A percentile compares a stretch with the other conserved stretches of the same genome.
Conservation (phyloP, 768 basidiomycete genomes). For the Tulasnella sp. region DNA sequence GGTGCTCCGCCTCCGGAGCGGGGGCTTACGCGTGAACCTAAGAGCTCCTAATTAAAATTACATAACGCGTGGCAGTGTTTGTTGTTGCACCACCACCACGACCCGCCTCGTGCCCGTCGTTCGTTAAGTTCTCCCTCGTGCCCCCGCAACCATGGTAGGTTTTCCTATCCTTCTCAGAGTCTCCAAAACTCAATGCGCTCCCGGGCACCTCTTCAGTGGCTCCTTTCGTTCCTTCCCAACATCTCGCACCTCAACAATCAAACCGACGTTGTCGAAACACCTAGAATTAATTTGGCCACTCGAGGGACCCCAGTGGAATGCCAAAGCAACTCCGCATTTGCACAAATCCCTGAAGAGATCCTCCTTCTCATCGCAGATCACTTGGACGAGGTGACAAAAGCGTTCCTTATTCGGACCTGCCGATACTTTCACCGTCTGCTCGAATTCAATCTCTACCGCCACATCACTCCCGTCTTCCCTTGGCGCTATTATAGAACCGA, state of each 20-base stretch:
- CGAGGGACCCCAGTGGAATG: not conserved
- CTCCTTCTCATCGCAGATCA: not conserved
- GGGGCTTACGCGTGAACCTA: no score
- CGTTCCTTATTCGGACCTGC: not conserved
- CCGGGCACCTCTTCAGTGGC: not conserved
- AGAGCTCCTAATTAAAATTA: no score
- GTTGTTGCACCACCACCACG: no score
- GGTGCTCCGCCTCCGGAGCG: no score
- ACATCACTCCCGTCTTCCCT: not conserved
- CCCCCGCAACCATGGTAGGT: no score
- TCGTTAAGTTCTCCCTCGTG: no score
- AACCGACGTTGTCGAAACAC: not conserved
- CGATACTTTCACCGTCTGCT: not conserved
- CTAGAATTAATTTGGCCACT: not conserved
- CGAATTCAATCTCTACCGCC: not conserved
- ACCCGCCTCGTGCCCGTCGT: no score
- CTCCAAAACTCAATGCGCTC: not conserved
- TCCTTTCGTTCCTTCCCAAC: not conserved
- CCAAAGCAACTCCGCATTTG: not conserved
- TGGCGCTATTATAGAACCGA: not conserved
- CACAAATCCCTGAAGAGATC: not conserved
- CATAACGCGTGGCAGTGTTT: no score
- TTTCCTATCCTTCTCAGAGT: not conserved
- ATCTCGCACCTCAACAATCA: not conserved
- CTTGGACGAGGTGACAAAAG: not conserved